Percentiles rank a stretch among this genome's conserved stretches.
Evolutionary conservation across 805 yeast genomes (phyloP).

Genomic region (Candida namnaoensis): DNA sequence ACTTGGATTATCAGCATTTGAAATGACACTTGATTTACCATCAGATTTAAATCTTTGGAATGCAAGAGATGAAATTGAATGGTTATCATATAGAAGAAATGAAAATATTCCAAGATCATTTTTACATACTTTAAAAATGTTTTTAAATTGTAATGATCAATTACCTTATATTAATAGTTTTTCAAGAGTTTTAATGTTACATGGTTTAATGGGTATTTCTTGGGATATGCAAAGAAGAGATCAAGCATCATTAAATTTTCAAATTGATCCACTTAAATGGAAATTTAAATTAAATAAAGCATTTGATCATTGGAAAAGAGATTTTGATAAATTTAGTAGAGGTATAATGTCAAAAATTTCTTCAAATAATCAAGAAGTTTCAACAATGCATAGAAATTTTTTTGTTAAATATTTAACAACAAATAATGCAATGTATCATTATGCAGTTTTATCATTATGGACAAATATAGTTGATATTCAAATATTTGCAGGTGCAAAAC

Average conservation of each 20-base stretch:
- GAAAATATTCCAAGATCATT: background rate
- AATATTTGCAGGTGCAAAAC: background rate
- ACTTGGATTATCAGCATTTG: background rate
- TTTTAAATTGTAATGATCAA: background rate
- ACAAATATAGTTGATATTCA: background rate
- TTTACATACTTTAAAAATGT: background rate
- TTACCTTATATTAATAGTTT: background rate
- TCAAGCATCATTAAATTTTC: background rate
- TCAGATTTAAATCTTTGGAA: background rate
- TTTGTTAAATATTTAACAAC: background rate
- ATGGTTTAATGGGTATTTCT: constrained; percentile 1
- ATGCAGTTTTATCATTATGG: background rate
- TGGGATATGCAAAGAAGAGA: background rate
- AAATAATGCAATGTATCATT: background rate
- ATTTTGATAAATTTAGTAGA: constrained; percentile 1
- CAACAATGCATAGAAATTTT: background rate
- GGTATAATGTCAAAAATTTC: background rate
- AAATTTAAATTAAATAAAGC: background rate
- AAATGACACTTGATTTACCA: background rate
- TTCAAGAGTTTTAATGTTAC: constrained; percentile 1
- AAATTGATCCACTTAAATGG: background rate
- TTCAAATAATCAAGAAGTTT: background rate
- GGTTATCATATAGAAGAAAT: background rate
- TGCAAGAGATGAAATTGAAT: background rate
- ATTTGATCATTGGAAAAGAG: constrained; percentile 1